A percentile compares a stretch with the other conserved stretches of the same genome.
Conservation (phyloP, 768 basidiomycete genomes). For the Clitopilus passeckerianus region DNA sequence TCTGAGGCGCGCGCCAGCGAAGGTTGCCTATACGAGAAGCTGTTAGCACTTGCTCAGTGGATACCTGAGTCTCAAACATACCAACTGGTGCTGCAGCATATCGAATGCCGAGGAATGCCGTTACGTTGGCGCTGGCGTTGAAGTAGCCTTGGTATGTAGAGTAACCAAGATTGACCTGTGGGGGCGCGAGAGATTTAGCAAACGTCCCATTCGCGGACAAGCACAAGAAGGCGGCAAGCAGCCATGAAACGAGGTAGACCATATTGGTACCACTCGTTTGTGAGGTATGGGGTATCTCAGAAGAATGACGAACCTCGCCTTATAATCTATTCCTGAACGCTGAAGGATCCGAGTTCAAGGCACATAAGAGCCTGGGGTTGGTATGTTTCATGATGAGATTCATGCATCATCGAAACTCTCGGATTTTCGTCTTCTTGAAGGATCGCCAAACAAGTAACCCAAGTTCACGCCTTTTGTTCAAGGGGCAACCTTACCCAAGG, state of each 20-base stretch:
- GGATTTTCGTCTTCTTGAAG: too few species aligned
- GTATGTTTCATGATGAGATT: too few species aligned
- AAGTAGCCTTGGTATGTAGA: constrained; percentile 20
- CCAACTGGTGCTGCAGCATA: constrained; percentile 28
- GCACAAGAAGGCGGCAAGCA: not conserved
- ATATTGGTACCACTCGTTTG: not conserved
- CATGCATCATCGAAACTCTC: too few species aligned
- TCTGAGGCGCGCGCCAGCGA: constrained; percentile 22
- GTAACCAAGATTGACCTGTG: constrained; percentile 22
- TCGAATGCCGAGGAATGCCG: constrained; percentile 22
- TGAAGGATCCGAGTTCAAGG: too few species aligned
- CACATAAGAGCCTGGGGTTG: too few species aligned
- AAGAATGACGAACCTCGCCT: too few species aligned
- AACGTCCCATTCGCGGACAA: not conserved
- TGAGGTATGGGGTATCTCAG: too few species aligned
- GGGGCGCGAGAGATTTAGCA: not conserved
- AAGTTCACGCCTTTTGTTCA: too few species aligned
- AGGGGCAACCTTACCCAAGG: too few species aligned
- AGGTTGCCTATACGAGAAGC: constrained; percentile 9
- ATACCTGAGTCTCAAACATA: not conserved
- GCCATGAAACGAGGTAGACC: not conserved
- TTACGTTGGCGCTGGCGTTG: constrained; percentile 12
- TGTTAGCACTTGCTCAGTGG: not conserved
- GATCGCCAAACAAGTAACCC: too few species aligned
- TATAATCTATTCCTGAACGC: too few species aligned